Evolutionary conservation across 352 stramenopile genomes (phyloP).

Genomic region (Phytophthora foliorum): DNA sequence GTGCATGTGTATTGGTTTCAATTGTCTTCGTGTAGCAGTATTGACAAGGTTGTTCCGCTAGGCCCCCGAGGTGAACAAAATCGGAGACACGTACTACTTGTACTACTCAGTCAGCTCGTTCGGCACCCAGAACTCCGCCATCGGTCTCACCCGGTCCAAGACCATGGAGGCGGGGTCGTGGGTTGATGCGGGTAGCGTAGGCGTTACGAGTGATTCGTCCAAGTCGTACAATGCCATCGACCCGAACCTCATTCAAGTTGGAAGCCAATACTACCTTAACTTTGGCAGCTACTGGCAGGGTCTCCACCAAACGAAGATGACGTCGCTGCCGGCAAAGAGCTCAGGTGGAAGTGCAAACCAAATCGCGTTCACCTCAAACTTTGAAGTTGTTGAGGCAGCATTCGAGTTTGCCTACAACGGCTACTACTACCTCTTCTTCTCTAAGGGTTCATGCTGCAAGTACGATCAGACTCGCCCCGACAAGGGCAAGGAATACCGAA

Average conservation of each 20-base stretch:
- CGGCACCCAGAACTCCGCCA: slow-evolving; percentile 52
- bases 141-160: slow-evolving; percentile 51
- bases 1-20: neutral
- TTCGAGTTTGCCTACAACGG: slow-evolving; percentile 49
- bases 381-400: slow-evolving; percentile 46
- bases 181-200: slow-evolving; percentile 44
- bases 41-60: slow-evolving; percentile 5
- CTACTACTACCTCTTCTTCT: slow-evolving; percentile 63
- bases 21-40: neutral
- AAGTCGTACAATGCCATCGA: slow-evolving; percentile 72
- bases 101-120: slow-evolving; percentile 71
- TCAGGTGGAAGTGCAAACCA: slow-evolving; percentile 23
- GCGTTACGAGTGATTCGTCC: slow-evolving; percentile 42
- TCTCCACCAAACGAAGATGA: slow-evolving; percentile 46
- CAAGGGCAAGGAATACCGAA: slow-evolving; percentile 61
- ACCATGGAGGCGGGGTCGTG: slow-evolving; percentile 58
- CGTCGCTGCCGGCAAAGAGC: slow-evolving; percentile 31
- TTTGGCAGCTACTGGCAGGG: slow-evolving; percentile 60
- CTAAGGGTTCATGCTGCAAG: slow-evolving; percentile 49
- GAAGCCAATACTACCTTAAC: slow-evolving; percentile 50
- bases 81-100: slow-evolving; percentile 63
- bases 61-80: slow-evolving; percentile 55
- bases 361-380: slow-evolving; percentile 45
- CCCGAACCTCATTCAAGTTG: slow-evolving; percentile 50
- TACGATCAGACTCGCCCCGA: slow-evolving; percentile 41